Conservation (phyloP, 305 asterid genomes). For the Fraxinus albicans region DNA sequence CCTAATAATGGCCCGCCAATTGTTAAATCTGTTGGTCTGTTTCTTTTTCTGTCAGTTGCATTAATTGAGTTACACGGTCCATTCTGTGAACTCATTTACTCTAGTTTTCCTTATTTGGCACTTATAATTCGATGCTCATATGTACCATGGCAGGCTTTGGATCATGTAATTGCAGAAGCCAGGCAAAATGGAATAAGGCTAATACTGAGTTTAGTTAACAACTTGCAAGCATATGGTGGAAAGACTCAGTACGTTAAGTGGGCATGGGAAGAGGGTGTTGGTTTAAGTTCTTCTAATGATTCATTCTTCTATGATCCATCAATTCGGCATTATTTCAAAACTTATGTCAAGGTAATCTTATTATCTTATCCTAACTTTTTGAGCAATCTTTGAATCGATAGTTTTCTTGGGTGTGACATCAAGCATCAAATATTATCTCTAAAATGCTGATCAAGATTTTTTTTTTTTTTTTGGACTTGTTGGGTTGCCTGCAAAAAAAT, state of each 20-base stretch:
- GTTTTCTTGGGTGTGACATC: neutral
- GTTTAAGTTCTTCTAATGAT: conserved; percentile 66
- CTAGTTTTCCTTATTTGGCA: conserved; percentile 12
- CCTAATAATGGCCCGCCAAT: neutral
- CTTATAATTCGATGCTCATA: conserved; percentile 10
- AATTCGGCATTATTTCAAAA: conserved; percentile 83
- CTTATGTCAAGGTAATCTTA: conserved; percentile 71
- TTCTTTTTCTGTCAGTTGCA: conserved; percentile 4
- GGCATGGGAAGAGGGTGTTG: conserved; percentile 64
- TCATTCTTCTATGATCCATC: conserved; percentile 99
- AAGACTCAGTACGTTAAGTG: conserved; percentile 58
- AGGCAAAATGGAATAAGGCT: conserved; percentile 57
- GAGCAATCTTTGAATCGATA: neutral
- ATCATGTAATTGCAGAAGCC: conserved; percentile 56
- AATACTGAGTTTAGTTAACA: conserved; percentile 48
- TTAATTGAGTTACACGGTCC: conserved; percentile 4
- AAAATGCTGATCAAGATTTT: neutral
- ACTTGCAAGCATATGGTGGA: conserved; percentile 56
- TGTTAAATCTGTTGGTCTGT: conserved; percentile 5
- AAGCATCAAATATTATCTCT: neutral
- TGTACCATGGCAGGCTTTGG: conserved; percentile 43
- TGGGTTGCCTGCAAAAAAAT: neutral
- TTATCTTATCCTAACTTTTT: neutral
- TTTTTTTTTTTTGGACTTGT: neutral
- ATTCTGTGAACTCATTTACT: conserved; percentile 1